Evolutionary conservation across 176 grass and related monocot species (phyloP).

Genomic region (Leersia perrieri): DNA sequence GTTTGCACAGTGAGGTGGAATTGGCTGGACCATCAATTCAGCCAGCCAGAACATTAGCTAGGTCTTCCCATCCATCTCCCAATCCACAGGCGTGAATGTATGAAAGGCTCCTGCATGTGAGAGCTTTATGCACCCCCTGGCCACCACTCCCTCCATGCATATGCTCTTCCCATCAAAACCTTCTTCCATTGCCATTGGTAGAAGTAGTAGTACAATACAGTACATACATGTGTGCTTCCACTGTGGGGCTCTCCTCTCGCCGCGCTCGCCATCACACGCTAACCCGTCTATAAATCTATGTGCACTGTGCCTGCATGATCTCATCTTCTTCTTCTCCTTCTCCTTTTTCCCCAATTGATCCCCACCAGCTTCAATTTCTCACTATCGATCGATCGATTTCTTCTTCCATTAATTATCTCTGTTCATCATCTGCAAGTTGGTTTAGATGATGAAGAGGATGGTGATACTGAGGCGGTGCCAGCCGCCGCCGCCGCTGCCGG

Average conservation of each 20-base stretch:
- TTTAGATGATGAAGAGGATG: constrained; percentile 39
- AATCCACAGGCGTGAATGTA: constrained; percentile 32
- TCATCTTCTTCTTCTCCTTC: constrained; percentile 1
- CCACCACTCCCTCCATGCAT: not conserved
- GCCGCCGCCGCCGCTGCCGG: constrained; percentile 10
- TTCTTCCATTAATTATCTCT: no score
- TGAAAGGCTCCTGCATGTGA: constrained; percentile 47
- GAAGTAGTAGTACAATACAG: no score
- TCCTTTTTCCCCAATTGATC: no score
- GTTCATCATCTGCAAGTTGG: no score
- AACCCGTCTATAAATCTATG: constrained; percentile 27
- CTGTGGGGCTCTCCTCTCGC: constrained; percentile 15
- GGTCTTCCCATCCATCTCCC: not conserved
- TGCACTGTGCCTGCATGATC: constrained; percentile 16
- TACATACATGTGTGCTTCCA: not conserved
- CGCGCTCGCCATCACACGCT: constrained; percentile 22
- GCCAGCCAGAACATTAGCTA: constrained; percentile 30
- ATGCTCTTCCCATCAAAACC: no score
- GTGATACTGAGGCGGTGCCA: constrained; percentile 44
- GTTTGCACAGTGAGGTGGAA: constrained; percentile 25
- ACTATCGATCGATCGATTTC: not conserved
- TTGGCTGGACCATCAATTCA: constrained; percentile 57
- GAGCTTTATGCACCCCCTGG: constrained; percentile 40
- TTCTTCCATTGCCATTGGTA: constrained; percentile 13
- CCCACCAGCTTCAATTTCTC: no score